Conservation (phyloP, 1,284 basidiomycete species). For the Trichosporon sp. region DNA sequence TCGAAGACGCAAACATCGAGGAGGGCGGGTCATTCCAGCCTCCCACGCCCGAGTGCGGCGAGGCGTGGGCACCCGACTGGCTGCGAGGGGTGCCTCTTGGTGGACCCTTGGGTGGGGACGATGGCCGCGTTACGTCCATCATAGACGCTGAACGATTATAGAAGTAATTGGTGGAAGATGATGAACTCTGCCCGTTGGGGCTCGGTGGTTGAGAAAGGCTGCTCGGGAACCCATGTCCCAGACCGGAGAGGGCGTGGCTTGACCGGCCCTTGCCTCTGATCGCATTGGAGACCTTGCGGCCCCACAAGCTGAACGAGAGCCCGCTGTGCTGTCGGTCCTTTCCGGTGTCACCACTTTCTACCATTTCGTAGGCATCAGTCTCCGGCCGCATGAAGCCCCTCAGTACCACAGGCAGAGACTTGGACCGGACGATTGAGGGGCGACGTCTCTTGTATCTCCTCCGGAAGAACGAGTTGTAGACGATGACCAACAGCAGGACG, state of each 20-base stretch:
- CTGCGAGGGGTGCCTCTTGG: slow-evolving; percentile 16
- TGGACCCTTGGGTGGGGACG: neutral
- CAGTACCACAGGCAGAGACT: neutral
- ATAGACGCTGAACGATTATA: slow-evolving; percentile 1
- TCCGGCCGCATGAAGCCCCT: neutral
- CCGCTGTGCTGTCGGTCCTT: neutral
- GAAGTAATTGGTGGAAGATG: neutral
- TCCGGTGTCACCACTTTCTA: neutral
- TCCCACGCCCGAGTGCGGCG: neutral
- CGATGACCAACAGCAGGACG: slow-evolving; percentile 21
- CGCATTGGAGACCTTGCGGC: neutral
- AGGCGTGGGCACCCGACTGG: neutral
- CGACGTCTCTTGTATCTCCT: neutral
- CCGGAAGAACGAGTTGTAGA: slow-evolving; percentile 1
- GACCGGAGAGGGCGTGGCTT: neutral
- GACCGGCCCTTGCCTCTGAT: neutral
- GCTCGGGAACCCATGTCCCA: neutral
- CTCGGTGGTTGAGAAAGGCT: slow-evolving; percentile 10
- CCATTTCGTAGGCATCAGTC: slow-evolving; percentile 4
- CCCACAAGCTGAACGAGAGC: neutral
- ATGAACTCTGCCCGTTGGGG: neutral
- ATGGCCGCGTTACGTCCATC: slow-evolving; percentile 1
- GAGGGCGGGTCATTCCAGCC: slow-evolving; percentile 48
- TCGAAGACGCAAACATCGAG: slow-evolving; percentile 18
- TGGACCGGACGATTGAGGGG: neutral